Base-by-base conservation (phyloP, 2,329 filamentous ascomycete genomes). In the Xylaria sp. region DNA sequence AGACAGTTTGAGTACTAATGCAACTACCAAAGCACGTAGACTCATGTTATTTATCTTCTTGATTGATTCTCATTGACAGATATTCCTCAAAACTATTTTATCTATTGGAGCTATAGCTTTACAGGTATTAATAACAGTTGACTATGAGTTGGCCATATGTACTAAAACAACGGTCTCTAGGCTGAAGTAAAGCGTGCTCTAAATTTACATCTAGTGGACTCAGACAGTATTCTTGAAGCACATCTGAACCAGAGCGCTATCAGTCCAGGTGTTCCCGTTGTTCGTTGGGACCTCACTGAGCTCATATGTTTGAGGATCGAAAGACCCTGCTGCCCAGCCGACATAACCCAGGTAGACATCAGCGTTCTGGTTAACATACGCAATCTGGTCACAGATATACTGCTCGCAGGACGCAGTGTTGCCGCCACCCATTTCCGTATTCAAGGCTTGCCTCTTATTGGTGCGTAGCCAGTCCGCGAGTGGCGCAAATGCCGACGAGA, bases 361-460 rank as follows among this genome's bases (percentile, higher is more conserved):
- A 37, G 73, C 55, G 58, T 77, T 77, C 65, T 67, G 39, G 62
- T 80, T 78, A 61, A 81, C 62, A 68, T 75, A 78, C 9, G 73
- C 66, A 56, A 80, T 74, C 73, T 80, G 78, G 64, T 73, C 70
- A 67, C 76, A 80, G 55, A 79, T 65, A 64, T 76, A 75, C 31
- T 75, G 73, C 60, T 79, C 64, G 70, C 81, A 82, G 5, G 76
- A 78, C 4, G 67, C 71, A 3, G 78, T 78, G 71, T 78, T 79
- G 25, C 80, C 80, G 10, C 80, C 80, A 39, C 80, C 81, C 25
- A 80, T 80, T 76, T 82, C 80, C 68, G 76, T 78, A 46, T 79
- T 73, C 34, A 82, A 66, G 2, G 77, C 80, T 72, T 78, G 75
- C 31, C 80, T 76, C 10, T 74, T 73, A 67, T 79, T 75, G n/a